A percentile compares a stretch with the other conserved stretches of the same genome.
Evolutionary conservation across 805 yeast genomes (phyloP).

Genomic region (Cyberlindnera japonica): DNA sequence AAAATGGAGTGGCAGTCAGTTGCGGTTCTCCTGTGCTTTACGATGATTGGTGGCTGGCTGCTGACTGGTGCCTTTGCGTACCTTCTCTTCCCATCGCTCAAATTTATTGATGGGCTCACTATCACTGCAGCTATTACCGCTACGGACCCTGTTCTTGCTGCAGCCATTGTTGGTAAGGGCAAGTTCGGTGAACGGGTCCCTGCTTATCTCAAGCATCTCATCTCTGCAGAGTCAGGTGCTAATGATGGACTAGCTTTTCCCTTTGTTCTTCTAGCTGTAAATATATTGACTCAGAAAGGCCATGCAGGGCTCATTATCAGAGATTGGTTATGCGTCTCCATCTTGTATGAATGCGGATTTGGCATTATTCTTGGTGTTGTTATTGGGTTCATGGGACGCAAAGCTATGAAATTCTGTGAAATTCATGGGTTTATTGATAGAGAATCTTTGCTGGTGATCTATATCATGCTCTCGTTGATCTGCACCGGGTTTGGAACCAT

Average conservation of each 20-base stretch:
- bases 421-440: slow-evolving; percentile 66
- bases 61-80: slow-evolving; percentile 75
- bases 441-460: slow-evolving; percentile 82
- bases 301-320: slow-evolving; percentile 64
- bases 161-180: slow-evolving; percentile 93
- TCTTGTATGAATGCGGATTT: slow-evolving; percentile 76
- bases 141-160: slow-evolving; percentile 91
- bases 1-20: slow-evolving; percentile 77
- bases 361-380: slow-evolving; percentile 71
- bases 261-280: slow-evolving; percentile 67
- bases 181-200: slow-evolving; percentile 88
- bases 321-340: slow-evolving; percentile 74
- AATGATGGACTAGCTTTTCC: slow-evolving; percentile 97
- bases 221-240: slow-evolving; percentile 84
- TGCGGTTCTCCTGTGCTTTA: slow-evolving; percentile 67
- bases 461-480: slow-evolving; percentile 73
- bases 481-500: slow-evolving; percentile 89
- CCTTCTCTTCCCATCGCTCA: slow-evolving; percentile 67
- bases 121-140: slow-evolving; percentile 89
- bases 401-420: slow-evolving; percentile 72
- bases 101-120: slow-evolving; percentile 66
- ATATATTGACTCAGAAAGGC: slow-evolving; percentile 62
- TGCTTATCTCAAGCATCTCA: slow-evolving; percentile 77
- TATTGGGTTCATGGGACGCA: slow-evolving; percentile 68
- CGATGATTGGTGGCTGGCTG: slow-evolving; percentile 89